Evolutionary conservation across 495 filamentous ascomycete species (phyloP).

Genomic region (Delitschia confertaspora): DNA sequence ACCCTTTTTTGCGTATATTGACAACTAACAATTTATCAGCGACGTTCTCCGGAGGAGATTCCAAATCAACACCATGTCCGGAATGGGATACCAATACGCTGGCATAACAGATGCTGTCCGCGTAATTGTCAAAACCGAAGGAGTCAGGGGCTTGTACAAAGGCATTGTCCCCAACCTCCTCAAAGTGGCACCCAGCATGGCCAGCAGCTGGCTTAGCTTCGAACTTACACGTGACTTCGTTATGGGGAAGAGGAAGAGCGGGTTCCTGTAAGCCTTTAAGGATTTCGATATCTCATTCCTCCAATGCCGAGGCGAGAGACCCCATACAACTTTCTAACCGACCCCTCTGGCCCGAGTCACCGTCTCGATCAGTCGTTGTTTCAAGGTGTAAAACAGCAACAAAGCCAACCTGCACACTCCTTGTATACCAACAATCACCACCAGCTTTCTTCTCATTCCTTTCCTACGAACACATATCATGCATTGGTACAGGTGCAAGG

Average conservation of each 20-base stretch:
- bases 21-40: constrained; percentile 41
- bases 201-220: constrained; percentile 94
- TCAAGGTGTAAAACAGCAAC: no score
- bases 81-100: constrained; percentile 95
- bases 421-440: no score
- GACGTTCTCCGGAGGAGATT: constrained; percentile 93
- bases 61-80: constrained; percentile 98
- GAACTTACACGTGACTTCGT: constrained; percentile 86
- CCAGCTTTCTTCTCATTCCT: no score
- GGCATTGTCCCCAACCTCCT: constrained; percentile 88
- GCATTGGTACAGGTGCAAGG: no score
- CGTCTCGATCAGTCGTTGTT: no score
- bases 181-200: constrained; percentile 98
- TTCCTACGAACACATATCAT: no score
- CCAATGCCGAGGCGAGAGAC: no score
- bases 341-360: no score
- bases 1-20: neutral
- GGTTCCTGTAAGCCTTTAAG: constrained; percentile 5
- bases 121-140: constrained; percentile 74
- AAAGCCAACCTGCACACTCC: no score
- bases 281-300: no score
- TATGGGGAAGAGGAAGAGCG: constrained; percentile 33
- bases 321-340: no score
- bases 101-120: constrained; percentile 74
- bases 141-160: constrained; percentile 72